Conservation (phyloP, 2,329 filamentous ascomycete genomes). For the Mariannaea elegans region DNA sequence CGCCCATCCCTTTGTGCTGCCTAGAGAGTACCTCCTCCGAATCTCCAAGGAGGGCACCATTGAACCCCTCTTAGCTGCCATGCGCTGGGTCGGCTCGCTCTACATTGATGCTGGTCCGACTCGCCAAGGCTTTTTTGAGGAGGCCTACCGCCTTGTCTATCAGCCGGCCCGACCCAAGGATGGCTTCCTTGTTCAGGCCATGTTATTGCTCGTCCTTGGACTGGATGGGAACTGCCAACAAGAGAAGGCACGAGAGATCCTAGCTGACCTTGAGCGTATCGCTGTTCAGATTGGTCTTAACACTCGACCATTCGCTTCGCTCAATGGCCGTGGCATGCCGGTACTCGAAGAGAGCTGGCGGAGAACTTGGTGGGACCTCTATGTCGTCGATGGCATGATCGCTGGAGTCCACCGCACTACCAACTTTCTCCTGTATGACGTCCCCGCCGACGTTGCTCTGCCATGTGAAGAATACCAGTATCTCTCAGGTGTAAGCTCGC, state of each 20-base stretch:
- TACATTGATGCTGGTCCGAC: constrained; percentile 59
- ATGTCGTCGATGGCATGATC: constrained; percentile 84
- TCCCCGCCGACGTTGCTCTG: constrained; percentile 73
- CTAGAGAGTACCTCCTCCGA: constrained; percentile 59
- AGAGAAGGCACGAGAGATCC: constrained; percentile 71
- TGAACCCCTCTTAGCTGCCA: constrained; percentile 61
- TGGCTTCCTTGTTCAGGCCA: constrained; percentile 77
- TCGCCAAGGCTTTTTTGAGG: constrained; percentile 63
- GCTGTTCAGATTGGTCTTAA: constrained; percentile 83
- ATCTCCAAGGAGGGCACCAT: constrained; percentile 58
- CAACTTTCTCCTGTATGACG: constrained; percentile 74
- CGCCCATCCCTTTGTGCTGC: constrained; percentile 66
- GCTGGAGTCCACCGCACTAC: constrained; percentile 80
- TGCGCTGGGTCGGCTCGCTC: constrained; percentile 65
- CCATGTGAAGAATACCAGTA: constrained; percentile 87
- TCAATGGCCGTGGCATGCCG: constrained; percentile 70
- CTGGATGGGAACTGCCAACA: constrained; percentile 81
- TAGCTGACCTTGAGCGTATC: constrained; percentile 73
- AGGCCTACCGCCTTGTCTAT: constrained; percentile 62
- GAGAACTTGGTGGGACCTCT: constrained; percentile 89
- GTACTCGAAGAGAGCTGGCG: constrained; percentile 85
- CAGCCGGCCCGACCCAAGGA: constrained; percentile 58
- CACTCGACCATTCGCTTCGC: constrained; percentile 70
- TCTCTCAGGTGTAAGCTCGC: constrained; percentile 60
- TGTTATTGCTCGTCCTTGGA: constrained; percentile 79